Evolutionary conservation across 2,329 filamentous ascomycete species (phyloP), one percentile per base, ranked within the genome.

Genomic region (Cadophora luteo-olivacea): DNA sequence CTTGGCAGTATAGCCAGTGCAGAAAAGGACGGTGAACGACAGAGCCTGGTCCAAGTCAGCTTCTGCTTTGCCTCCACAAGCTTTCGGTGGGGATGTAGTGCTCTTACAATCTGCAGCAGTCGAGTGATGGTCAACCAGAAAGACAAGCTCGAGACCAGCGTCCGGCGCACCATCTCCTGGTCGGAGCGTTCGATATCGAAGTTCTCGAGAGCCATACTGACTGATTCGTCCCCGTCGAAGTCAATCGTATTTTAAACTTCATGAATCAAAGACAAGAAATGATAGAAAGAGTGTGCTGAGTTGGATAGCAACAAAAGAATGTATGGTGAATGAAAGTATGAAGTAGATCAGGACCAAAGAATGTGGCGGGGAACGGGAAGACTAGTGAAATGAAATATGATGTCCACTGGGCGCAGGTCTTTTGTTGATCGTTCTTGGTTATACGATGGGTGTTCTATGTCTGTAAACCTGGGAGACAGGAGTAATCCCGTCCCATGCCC

Each of bases 71-170:
- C 2, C 9, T 25, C 16, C 0, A 1, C 24, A 61, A 6, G 24
- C 38, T 3, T 9, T 16, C 38, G 9, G 33, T 36, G 22, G 12
- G 22, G 16, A 48, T 33, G 4, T 3, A 52, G 12, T n/a, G 32
- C 14, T 5, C 61, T 5, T 54, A 68, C 66, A 12, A 65, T 41
- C 49, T 68, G 66, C 6, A 54, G 29, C 1, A 64, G 41, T 33
- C 66, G 45, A 24, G 48, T 36, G 19, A 68, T 51, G 11, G 55
- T 65, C 52, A 68, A 49, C 66, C 66, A 68, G 24, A 65, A 65
- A 7, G 64, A 60, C 36, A 54, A 54, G 57, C 64, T 66, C 29
- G 57, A 45, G n/a, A 66, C 29, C 22, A 66, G 57, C 4, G 57
- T 41, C 48, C 33, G 57, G 19, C 57, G 64, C 8, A 48, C 19